Evolutionary conservation across 2,329 filamentous ascomycete species (phyloP), one percentile per base, ranked within the genome.

Genomic region (Talaromyces sp.): DNA sequence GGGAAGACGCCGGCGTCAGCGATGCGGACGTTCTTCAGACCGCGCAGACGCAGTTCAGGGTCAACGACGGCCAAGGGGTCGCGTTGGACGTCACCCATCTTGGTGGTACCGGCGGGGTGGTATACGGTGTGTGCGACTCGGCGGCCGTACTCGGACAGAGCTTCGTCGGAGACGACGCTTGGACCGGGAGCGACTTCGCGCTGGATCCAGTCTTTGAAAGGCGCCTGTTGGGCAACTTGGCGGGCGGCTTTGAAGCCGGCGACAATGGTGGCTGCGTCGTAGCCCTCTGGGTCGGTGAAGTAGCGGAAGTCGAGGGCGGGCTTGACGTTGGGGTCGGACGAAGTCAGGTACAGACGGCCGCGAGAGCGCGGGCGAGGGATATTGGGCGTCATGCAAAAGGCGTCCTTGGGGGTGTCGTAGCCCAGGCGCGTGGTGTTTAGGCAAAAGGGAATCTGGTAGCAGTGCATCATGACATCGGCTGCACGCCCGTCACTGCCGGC

Each of bases 391-490:
- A 95, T 95, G 85, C 91, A 95, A 82, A 96, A 96, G 58, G 91
- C 91, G 70, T 93, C 89, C 64, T 88, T 80, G 56, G 85, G 85
- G 47, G 81, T 80, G 69, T 87, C 85, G 74, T 88, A 96, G 67
- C 92, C 92, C 10, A 96, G 83, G 47, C 90, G 87, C 60, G 84
- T 80, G 1, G 92, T 96, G 83, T 96, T 96, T 68, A 92, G 86
- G 65, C 88, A 90, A 79, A 96, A 96, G 59, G 92, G 92, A 68
- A 96, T 96, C 78, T 96, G 92, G 81, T 96, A 96, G 84, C 92
- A 96, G 81, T 96, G 92, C 89, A 95, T 95, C 92, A 96, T 96
- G 70, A 96, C 79, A 72, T 96, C 92, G 65, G 89, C 90, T 60
- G 90, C 88, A 64, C 89, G 85, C 58, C 89, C 89, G 68, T 96